Percentiles rank a stretch among this genome's conserved stretches.
Conservation (phyloP, 805 yeast genomes). For the Kuraishia hungarica region DNA sequence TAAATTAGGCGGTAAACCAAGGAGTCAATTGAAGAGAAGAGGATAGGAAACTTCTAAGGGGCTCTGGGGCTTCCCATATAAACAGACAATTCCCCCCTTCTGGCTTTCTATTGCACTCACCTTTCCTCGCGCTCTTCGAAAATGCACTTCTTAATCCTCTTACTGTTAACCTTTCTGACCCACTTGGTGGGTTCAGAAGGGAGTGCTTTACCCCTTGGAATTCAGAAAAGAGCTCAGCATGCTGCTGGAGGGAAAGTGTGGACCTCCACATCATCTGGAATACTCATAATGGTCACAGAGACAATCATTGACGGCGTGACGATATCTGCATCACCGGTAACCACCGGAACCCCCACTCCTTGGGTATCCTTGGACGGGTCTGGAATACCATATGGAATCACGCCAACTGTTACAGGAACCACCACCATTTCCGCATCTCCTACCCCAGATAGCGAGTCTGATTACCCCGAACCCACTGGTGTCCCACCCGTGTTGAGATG, state of each 20-base stretch:
- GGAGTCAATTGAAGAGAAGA: no score
- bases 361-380: constrained; percentile 36
- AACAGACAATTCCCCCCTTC: neutral
- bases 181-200: neutral
- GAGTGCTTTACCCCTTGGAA: neutral
- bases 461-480: constrained; percentile 25
- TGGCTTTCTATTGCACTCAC: no score
- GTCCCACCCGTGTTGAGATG: constrained; percentile 37
- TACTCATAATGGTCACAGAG: constrained; percentile 16
- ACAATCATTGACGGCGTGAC: constrained; percentile 51
- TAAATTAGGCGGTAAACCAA: no score
- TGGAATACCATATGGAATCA: constrained; percentile 33
- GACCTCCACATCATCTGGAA: constrained; percentile 25
- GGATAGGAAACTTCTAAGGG: no score
- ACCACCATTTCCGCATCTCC: constrained; percentile 31
- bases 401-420: constrained; percentile 28
- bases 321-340: constrained; percentile 28
- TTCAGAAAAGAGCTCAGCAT: neutral
- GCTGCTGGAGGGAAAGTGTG: constrained; percentile 13
- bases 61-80: no score
- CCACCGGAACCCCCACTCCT: constrained; percentile 23
- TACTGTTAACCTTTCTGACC: neutral
- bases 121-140: neutral
- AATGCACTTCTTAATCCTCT: neutral
- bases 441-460: constrained; percentile 26